A percentile compares a stretch with the other conserved stretches of the same genome.
Evolutionary conservation across 1,284 basidiomycete species (phyloP).

Genomic region (Cutaneotrichosporon dermatis): DNA sequence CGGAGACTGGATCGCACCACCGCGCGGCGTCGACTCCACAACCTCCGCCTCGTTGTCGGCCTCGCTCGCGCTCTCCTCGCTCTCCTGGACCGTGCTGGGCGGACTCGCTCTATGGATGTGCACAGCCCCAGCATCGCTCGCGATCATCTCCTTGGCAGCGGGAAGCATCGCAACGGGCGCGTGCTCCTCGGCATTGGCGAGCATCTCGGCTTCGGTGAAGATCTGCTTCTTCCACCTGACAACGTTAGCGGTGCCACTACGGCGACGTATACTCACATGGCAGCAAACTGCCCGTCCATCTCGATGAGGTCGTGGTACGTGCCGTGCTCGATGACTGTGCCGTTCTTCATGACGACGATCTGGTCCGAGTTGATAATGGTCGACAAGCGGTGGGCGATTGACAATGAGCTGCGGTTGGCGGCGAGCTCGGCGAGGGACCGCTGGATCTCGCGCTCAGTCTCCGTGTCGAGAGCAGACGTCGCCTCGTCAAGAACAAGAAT

Average conservation of each 20-base stretch:
- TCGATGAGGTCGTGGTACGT: conserved; percentile 76
- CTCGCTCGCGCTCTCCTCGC: conserved; percentile 1
- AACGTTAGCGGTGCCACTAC: conserved; percentile 7
- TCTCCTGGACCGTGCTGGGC: conserved; percentile 1
- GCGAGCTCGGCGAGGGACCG: conserved; percentile 59
- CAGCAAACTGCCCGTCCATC: conserved; percentile 48
- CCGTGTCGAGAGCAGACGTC: conserved; percentile 90
- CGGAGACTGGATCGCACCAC: not conserved
- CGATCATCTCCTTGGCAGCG: not conserved
- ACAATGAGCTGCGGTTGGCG: conserved; percentile 76
- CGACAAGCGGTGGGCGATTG: conserved; percentile 70
- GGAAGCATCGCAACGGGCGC: not conserved
- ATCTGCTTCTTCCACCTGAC: conserved; percentile 47
- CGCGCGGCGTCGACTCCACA: not conserved
- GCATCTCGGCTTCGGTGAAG: conserved; percentile 42
- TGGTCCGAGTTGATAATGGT: conserved; percentile 57
- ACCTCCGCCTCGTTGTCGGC: not conserved
- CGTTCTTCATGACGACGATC: conserved; percentile 84
- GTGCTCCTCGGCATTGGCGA: conserved; percentile 21
- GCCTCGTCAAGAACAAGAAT: conserved; percentile 96
- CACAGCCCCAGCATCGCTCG: not conserved
- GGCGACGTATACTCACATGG: conserved; percentile 28
- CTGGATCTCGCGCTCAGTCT: conserved; percentile 63
- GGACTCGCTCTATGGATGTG: not conserved
- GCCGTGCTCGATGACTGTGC: conserved; percentile 78